Evolutionary conservation across 306 rosid genomes (phyloP).

Genomic region (Gastrolobium villosum): DNA sequence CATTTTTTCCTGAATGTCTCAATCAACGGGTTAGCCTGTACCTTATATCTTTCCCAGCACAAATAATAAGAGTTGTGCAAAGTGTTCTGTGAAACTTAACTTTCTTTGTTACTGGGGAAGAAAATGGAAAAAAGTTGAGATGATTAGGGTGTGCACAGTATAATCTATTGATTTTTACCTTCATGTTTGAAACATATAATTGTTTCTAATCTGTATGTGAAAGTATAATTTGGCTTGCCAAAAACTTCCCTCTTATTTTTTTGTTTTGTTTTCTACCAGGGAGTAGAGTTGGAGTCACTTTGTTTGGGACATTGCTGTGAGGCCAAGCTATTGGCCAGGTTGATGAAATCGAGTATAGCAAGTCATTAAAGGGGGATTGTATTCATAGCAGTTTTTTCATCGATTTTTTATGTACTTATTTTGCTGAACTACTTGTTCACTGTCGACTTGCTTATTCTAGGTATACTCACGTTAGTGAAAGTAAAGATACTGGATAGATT

Average conservation of each 20-base stretch:
- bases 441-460: slow-evolving; percentile 41
- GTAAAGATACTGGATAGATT: slow-evolving; percentile 45
- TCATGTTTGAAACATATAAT: slow-evolving; percentile 11
- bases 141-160: slow-evolving; percentile 13
- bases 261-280: slow-evolving; percentile 36
- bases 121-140: neutral
- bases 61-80: slow-evolving; percentile 23
- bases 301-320: slow-evolving; percentile 45
- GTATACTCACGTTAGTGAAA: slow-evolving; percentile 21
- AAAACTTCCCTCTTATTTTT: neutral
- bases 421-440: slow-evolving; percentile 32
- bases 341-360: slow-evolving; percentile 31
- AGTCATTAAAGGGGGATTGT: slow-evolving; percentile 32
- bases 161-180: slow-evolving; percentile 21
- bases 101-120: neutral
- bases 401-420: slow-evolving; percentile 19
- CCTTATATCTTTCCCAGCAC: neutral
- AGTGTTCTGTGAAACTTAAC: neutral
- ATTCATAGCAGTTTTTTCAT: slow-evolving; percentile 12
- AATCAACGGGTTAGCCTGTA: slow-evolving; percentile 28
- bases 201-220: slow-evolving; percentile 1
- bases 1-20: slow-evolving; percentile 3
- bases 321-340: slow-evolving; percentile 41
- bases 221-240: slow-evolving; percentile 29
- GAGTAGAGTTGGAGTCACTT: slow-evolving; percentile 40